phyloP scores from a whole-genome alignment of 441 rosid genomes.

The Jatropha multifida region DNA sequence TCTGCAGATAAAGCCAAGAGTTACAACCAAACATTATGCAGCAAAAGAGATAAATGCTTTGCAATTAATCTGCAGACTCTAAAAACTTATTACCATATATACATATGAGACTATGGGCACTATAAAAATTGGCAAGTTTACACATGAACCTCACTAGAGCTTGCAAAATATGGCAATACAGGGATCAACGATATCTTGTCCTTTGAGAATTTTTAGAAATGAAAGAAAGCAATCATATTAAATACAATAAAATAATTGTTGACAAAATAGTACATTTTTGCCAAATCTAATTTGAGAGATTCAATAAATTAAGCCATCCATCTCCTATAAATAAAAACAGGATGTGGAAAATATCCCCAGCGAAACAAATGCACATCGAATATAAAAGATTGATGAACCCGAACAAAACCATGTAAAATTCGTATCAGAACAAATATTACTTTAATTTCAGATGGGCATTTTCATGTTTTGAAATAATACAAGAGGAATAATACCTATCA shows the following conservation, averaged over 20 bases:
- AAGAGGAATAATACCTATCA: not conserved
- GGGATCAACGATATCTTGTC: not conserved
- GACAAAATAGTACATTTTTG: not conserved
- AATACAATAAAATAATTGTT: not conserved
- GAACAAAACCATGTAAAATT: not conserved
- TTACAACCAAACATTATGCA: not conserved
- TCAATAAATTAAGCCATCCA: not conserved
- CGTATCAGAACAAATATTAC: not conserved
- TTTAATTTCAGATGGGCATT: not conserved
- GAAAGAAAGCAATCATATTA: not conserved
- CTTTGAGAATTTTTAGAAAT: not conserved
- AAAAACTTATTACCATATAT: not conserved
- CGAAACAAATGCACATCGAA: not conserved
- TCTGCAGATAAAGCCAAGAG: conserved; percentile 48
- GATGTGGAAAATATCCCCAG: not conserved
- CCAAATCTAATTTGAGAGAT: not conserved
- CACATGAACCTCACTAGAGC: not conserved
- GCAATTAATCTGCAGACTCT: not conserved
- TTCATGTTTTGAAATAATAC: not conserved
- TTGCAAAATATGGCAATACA: not conserved
- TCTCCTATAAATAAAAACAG: not conserved
- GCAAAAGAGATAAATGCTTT: not conserved
- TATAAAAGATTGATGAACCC: not conserved
- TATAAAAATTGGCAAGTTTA: not conserved
- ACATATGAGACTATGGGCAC: not conserved